Evolutionary conservation across 1,284 basidiomycete genomes (phyloP).

Genomic region (Apiotrichum laibachii): DNA sequence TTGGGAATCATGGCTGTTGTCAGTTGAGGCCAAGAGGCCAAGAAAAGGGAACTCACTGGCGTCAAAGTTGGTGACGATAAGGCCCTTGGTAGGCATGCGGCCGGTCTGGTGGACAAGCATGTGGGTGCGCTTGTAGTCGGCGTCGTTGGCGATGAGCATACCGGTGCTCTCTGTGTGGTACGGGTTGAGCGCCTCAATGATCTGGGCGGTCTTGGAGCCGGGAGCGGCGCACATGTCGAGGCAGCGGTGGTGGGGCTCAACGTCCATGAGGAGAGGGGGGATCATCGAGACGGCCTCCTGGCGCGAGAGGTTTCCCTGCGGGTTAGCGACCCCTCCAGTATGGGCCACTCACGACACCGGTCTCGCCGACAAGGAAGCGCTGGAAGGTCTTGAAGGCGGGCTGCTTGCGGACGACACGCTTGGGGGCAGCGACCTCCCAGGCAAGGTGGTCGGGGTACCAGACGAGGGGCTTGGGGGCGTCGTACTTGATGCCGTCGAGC

Average conservation of each 20-base stretch:
- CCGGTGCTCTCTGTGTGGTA: constrained; percentile 46
- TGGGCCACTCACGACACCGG: constrained; percentile 72
- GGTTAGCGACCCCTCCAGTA: constrained; percentile 3
- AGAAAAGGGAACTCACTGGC: constrained; percentile 61
- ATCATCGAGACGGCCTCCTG: constrained; percentile 99
- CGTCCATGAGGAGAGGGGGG: constrained; percentile 89
- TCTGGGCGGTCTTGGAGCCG: constrained; percentile 70
- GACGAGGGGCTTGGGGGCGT: constrained; percentile 77
- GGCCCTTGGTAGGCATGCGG: constrained; percentile 83
- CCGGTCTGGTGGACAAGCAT: constrained; percentile 98
- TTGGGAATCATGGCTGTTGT: constrained; percentile 66
- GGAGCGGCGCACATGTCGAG: constrained; percentile 99
- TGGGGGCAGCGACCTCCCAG: constrained; percentile 93
- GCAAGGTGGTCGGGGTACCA: constrained; percentile 95
- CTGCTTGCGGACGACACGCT: constrained; percentile 82
- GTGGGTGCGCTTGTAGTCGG: constrained; percentile 88
- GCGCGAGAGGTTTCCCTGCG: constrained; percentile 86
- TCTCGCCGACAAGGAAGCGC: constrained; percentile 95
- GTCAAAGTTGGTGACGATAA: constrained; percentile 95
- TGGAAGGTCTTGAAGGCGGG: constrained; percentile 97
- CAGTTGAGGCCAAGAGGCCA: not conserved
- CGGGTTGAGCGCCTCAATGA: constrained; percentile 52
- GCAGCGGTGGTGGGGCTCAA: constrained; percentile 82
- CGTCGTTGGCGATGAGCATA: constrained; percentile 52
- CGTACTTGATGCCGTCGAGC: constrained; percentile 64